phyloP scores from a whole-genome alignment of 495 filamentous ascomycete genomes.

The Podospora bellae-mahoneyi region DNA sequence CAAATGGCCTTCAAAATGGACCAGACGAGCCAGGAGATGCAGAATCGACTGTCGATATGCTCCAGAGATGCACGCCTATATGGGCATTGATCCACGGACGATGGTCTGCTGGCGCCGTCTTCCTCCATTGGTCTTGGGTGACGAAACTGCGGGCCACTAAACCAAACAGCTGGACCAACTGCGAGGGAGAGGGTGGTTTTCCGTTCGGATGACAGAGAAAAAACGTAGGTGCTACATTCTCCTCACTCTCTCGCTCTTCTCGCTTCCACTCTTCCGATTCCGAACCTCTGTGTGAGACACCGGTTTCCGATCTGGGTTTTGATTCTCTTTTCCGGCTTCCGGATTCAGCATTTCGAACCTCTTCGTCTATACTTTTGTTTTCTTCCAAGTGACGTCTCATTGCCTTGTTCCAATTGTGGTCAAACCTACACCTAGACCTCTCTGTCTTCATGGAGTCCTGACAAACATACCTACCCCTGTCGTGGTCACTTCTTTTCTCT shows the following conservation, averaged over 20 bases:
- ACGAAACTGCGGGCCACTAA: conserved; percentile 5
- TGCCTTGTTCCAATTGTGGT: not conserved
- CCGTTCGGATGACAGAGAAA: not conserved
- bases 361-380: not conserved
- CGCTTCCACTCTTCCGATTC: conserved; percentile 3
- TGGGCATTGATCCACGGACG: not conserved
- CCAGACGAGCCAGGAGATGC: not conserved
- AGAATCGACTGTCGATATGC: not conserved
- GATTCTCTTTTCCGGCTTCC: not conserved
- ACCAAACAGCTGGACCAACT: conserved; percentile 6
- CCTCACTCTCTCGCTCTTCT: not conserved
- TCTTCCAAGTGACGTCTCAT: not conserved
- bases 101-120: conserved; percentile 1
- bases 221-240: not conserved
- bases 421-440: not conserved
- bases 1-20: not conserved
- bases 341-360: not conserved
- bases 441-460: not conserved
- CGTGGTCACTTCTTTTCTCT: not conserved
- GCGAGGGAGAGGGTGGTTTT: not conserved
- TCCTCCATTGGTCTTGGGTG: conserved; percentile 6
- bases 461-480: not conserved
- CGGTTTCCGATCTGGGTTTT: conserved; percentile 3
- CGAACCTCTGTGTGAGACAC: conserved; percentile 2
- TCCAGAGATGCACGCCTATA: not conserved